Conservation (phyloP, 352 stramenopile species). For the Pythium grandisporangium region DNA sequence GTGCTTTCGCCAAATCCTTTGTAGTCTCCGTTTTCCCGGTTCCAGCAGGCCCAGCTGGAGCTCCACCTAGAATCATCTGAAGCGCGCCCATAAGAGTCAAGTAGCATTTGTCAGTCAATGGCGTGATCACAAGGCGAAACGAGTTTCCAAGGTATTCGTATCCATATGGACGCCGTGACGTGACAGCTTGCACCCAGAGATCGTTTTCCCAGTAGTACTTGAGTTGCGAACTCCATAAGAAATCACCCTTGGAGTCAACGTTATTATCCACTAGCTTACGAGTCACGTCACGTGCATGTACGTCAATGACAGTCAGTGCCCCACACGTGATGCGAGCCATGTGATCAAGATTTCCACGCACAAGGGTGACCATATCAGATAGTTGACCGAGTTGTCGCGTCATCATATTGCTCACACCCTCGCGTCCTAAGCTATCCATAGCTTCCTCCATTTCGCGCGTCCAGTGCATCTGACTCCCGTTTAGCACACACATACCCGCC, state of each 20-base stretch:
- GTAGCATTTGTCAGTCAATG: constrained; percentile 95
- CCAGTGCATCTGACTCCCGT: constrained; percentile 93
- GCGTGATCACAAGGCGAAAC: constrained; percentile 94
- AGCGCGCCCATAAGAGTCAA: constrained; percentile 93
- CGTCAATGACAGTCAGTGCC: constrained; percentile 91
- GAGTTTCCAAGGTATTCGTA: constrained; percentile 97
- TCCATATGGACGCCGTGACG: constrained; percentile 86
- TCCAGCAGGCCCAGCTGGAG: constrained; percentile 87
- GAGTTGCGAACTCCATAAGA: constrained; percentile 79
- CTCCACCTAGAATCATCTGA: constrained; percentile 93
- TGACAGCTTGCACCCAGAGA: constrained; percentile 86
- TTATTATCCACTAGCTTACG: constrained; percentile 86
- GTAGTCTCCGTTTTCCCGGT: constrained; percentile 95
- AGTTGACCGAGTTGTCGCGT: constrained; percentile 81
- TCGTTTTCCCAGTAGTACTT: constrained; percentile 94
- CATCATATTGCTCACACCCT: constrained; percentile 80
- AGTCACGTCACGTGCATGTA: constrained; percentile 94
- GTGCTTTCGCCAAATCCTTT: constrained; percentile 91
- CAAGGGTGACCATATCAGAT: constrained; percentile 90
- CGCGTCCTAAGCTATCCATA: constrained; percentile 64
- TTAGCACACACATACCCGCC: constrained; percentile 86
- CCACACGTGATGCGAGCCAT: constrained; percentile 85
- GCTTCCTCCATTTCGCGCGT: constrained; percentile 85
- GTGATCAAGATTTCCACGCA: constrained; percentile 84
- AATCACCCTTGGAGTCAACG: constrained; percentile 83